phyloP scores from a whole-genome alignment of 2,329 filamentous ascomycete genomes.

The Pochonia chlamydosporia region DNA sequence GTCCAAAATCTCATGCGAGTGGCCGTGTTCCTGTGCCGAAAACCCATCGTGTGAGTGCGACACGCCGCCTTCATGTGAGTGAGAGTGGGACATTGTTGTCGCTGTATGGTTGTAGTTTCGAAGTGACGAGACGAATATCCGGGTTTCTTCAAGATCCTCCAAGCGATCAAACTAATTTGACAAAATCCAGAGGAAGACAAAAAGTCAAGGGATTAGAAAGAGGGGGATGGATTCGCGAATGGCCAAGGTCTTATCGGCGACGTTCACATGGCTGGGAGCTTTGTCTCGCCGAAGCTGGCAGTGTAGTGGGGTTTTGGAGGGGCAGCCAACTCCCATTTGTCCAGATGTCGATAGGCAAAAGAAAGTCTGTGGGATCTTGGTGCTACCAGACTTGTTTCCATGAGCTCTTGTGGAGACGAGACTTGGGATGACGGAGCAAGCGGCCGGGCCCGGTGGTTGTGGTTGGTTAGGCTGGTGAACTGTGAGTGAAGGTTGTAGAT shows the following conservation, averaged over 20 bases:
- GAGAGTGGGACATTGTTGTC: slow-evolving; percentile 33
- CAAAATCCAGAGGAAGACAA: no score
- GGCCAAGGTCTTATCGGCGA: not conserved
- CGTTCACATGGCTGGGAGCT: not conserved
- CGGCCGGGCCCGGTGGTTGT: no score
- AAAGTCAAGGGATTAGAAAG: not conserved
- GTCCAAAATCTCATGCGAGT: slow-evolving; percentile 91
- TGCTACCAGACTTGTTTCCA: no score
- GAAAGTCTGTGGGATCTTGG: not conserved
- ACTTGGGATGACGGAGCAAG: no score
- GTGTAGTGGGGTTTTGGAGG: slow-evolving; percentile 16
- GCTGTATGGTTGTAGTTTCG: no score
- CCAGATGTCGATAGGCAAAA: not conserved
- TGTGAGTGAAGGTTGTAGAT: no score
- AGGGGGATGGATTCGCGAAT: not conserved
- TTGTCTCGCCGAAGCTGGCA: not conserved
- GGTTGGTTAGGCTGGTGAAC: no score
- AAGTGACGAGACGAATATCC: no score
- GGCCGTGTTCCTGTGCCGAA: slow-evolving; percentile 71
- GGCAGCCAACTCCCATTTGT: slow-evolving; percentile 11
- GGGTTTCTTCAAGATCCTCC: no score
- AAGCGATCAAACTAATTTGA: no score
- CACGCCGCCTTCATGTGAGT: slow-evolving; percentile 49
- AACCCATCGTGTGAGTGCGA: slow-evolving; percentile 55
- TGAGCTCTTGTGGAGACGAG: no score